A percentile compares a stretch with the other conserved stretches of the same genome.
Conservation (phyloP, 805 yeast genomes). For the Metschnikowia lunata region DNA sequence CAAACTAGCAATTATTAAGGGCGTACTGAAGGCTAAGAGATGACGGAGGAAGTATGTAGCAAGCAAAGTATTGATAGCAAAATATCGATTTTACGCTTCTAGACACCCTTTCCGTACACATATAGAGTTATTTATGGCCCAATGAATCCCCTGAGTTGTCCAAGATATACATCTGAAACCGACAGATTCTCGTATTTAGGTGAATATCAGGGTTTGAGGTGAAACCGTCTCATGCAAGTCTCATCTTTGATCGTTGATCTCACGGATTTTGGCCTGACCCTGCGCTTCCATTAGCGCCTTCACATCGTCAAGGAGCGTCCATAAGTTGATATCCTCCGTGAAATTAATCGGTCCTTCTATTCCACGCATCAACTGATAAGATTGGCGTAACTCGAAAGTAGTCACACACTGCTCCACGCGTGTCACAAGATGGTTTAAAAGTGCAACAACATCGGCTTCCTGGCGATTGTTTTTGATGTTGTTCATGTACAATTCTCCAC, state of each 20-base stretch:
- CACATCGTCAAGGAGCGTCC: slow-evolving; percentile 26
- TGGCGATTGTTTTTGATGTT: slow-evolving; percentile 20
- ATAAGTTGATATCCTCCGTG: slow-evolving; percentile 17
- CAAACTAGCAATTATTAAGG: no score
- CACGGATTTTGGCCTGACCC: neutral
- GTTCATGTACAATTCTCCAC: slow-evolving; percentile 24
- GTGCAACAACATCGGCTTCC: slow-evolving; percentile 44
- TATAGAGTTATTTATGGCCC: no score
- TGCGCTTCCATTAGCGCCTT: slow-evolving; percentile 7
- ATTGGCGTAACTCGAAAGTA: slow-evolving; percentile 30
- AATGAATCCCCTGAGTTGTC: no score
- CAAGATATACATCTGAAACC: no score
- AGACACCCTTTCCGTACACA: no score
- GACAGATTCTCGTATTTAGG: no score
- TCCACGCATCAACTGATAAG: slow-evolving; percentile 17
- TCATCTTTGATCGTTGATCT: neutral
- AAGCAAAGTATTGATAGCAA: no score
- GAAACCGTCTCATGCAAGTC: no score
- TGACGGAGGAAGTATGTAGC: no score
- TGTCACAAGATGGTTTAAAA: slow-evolving; percentile 62
- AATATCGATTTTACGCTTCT: no score
- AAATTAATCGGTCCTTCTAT: slow-evolving; percentile 22
- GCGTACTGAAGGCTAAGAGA: no score
- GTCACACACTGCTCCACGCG: slow-evolving; percentile 60
- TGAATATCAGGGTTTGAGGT: no score